These are phyloP conservation scores for Stephanodiscus triporus DNA, from an alignment of 108 stramenopile genomes.

Conservation along the genomic window DNA sequence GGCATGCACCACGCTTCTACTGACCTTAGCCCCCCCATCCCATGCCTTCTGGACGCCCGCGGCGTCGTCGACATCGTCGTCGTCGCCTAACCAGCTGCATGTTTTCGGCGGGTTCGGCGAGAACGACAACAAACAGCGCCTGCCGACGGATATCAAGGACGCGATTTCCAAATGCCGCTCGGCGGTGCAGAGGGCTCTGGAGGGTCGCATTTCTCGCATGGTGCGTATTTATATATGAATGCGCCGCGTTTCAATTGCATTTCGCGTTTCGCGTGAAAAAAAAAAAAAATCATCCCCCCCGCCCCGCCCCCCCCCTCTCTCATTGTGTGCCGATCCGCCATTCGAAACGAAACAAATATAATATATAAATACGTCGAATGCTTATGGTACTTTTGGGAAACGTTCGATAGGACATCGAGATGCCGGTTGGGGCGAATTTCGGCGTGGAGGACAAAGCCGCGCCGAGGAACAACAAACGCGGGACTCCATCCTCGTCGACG, in stretches of 20 bases:
- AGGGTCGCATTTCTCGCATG: conserved; percentile 62
- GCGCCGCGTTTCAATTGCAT: too few relatives aligned
- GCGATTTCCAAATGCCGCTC: conserved; percentile 76
- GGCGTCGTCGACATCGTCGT: not conserved
- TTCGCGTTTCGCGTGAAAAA: not conserved
- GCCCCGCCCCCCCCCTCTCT: not conserved
- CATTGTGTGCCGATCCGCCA: not conserved
- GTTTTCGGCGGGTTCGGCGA: conserved; percentile 40
- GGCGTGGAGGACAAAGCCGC: conserved; percentile 68
- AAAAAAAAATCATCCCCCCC: too few relatives aligned
- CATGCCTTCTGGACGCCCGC: conserved; percentile 25
- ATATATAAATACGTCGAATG: too few relatives aligned
- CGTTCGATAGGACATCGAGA: conserved; percentile 71
- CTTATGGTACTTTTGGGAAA: too few relatives aligned
- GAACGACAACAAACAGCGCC: conserved; percentile 29
- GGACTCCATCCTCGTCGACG: conserved; percentile 30
- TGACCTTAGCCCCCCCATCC: not conserved
- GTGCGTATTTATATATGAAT: conserved; percentile 14
- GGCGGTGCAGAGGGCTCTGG: conserved; percentile 72
- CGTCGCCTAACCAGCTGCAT: conserved; percentile 20
- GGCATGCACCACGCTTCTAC: conserved; percentile 11
- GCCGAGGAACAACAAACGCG: conserved; percentile 43
- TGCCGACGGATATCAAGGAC: conserved; percentile 84
- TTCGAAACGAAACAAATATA: too few relatives aligned
- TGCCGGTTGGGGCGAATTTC: conserved; percentile 87